Base-by-base conservation (phyloP, 2,329 filamentous ascomycete genomes). In the Clarireedia paspali region DNA sequence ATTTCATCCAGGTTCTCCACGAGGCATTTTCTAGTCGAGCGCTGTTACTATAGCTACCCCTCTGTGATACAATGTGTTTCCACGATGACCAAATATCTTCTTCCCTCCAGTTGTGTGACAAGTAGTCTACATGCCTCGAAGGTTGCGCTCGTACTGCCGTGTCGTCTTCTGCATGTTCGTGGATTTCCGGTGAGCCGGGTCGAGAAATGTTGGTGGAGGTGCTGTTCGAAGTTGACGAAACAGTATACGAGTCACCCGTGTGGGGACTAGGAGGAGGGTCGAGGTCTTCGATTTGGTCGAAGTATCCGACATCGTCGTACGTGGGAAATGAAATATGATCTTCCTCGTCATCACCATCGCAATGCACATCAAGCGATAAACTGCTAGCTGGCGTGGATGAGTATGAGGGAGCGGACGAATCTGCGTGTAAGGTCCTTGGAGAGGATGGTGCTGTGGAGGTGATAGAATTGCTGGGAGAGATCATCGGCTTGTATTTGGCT, bases 41-140 rank as follows among this genome's bases (percentile, higher is more conserved):
- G 49, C 54, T 58, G 44, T 65, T 92, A 64, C 81, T 84, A 62
- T 94, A 95, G 54, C 88, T 81, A 56, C 83, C 84, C 23, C 91
- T 84, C 64, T 57, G 63, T 26, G 61, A 63, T 90, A 96, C 14
- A 87, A 97, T 89, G 70, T 95, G 94, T 68, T 91, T 85, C 92
- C 94, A 97, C 2, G 92, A 96, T 6, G 89, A 87, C 91, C 91
- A 96, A 15, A 97, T 95, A 71, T 97, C 92, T 72, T 97, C 91
- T 72, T 96, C 91, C 59, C 80, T 84, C 92, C 92, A 97, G 60
- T 94, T 84, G 68, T 97, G 89, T 20, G 91, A 95, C 40, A 97
- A 78, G 68, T 97, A 97, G 73, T 97, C 97, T 59, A 97, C 73
- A 57, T 97, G 92, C 85, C 91, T 80, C 81, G 61, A 63, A 12